Base-by-base conservation (phyloP, 805 yeast genomes). In the Spathaspora hagerdaliae region DNA sequence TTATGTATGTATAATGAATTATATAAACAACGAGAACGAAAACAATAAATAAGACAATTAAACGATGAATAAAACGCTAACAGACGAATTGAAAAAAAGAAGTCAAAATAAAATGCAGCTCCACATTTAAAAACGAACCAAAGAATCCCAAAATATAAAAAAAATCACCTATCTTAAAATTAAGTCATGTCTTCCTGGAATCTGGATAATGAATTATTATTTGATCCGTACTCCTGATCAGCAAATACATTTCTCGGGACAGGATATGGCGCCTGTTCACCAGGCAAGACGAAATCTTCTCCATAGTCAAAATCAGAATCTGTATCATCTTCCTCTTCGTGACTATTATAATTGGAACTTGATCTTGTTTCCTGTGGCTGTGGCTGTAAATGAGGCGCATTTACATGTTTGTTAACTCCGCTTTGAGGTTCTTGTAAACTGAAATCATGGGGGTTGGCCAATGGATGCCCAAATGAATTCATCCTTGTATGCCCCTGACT, bases 381-480 rank as follows among this genome's bases (percentile, higher is more conserved):
- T 26, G 39, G 27, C 27, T 24, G 31, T 36, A 36, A 26, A 36
- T 36, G 37, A 14, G 15, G 10, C 7, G 36, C 36, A 42, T 36
- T 35, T 9, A 36, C 39, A 41, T 41, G 24, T 15, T 29, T 31
- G n/a, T 38, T n/a, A 19, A 27, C 31, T n/a, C 35, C 42, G 27
- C 43, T 36, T 39, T 39, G 39, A 13, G 46, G 38, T 33, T 57
- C 64, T 33, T 53, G 48, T 36, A 57, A 52, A 41, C 56, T 48
- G 42, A 55, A 55, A 38, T 59, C 59, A 38, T 56, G 55, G 6
- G 57, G 53, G 24, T 47, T 42, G 7, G 56, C 57, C 44, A 54
- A 45, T 11, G 60, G 59, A 41, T 61, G 56, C 1, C 60, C 60
- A 39, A 52, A 51, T 15, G 69, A 60, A 45, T 61, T 63, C 45